Conservation (phyloP, 2,329 filamentous ascomycete genomes). For the Tolypocladium guangdongense region DNA sequence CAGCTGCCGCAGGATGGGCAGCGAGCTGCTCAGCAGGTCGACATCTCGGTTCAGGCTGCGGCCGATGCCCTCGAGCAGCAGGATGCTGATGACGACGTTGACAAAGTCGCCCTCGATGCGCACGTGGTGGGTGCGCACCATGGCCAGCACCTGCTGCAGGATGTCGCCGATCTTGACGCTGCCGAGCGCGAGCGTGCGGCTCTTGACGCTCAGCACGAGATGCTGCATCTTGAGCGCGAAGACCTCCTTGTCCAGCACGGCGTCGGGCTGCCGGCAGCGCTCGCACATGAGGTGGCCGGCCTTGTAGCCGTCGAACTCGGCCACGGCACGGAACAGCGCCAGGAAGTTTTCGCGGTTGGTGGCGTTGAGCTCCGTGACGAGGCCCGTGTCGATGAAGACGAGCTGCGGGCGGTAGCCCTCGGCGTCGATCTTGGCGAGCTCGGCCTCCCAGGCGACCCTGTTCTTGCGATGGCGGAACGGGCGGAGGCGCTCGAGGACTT, state of each 20-base stretch:
- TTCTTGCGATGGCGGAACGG: constrained; percentile 57
- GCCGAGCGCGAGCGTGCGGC: constrained; percentile 77
- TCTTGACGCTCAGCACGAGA: constrained; percentile 83
- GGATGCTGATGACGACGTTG: constrained; percentile 91
- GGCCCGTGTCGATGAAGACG: constrained; percentile 93
- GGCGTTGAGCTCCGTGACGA: constrained; percentile 87
- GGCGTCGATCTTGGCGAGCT: constrained; percentile 64
- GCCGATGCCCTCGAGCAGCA: constrained; percentile 89
- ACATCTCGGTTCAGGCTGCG: constrained; percentile 75
- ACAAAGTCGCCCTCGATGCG: constrained; percentile 95
- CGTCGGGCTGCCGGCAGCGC: constrained; percentile 82
- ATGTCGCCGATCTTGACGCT: constrained; percentile 96
- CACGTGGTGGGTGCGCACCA: constrained; percentile 90
- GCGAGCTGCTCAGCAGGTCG: constrained; percentile 73
- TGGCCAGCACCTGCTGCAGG: constrained; percentile 75
- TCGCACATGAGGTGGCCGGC: constrained; percentile 94
- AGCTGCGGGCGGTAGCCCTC: constrained; percentile 91
- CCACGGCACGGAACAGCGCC: constrained; percentile 88
- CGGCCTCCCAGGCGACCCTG: constrained; percentile 58
- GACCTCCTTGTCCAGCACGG: constrained; percentile 78
- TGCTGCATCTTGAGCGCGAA: constrained; percentile 97
- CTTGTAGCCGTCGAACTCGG: constrained; percentile 94
- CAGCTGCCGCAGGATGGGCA: constrained; percentile 83
- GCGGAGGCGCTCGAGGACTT: constrained; percentile 69
- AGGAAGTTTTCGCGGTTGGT: constrained; percentile 84